phyloP scores from a whole-genome alignment of 2,329 filamentous ascomycete species.

The Juglanconis sp. region DNA sequence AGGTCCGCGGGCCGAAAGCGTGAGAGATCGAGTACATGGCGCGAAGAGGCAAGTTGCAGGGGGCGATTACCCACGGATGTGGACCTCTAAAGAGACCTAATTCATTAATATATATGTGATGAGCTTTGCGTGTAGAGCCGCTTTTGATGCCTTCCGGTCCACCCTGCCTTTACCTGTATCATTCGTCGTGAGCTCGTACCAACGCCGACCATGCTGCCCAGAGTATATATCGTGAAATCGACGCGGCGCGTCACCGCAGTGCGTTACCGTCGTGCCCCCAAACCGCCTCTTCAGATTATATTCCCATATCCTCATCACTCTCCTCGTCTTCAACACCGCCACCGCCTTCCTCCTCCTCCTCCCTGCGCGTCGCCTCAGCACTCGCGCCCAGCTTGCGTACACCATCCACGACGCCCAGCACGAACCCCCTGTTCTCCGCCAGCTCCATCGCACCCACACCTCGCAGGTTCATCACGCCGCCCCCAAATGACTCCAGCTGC shows the following conservation, averaged over 20 bases:
- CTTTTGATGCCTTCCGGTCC: background rate
- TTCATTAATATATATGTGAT: background rate
- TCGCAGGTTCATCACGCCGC: slow-evolving; percentile 64
- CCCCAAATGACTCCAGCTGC: slow-evolving; percentile 66
- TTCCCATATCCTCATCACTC: slow-evolving; percentile 52
- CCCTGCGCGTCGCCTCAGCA: slow-evolving; percentile 71
- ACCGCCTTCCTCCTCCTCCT: slow-evolving; percentile 68
- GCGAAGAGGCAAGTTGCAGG: background rate
- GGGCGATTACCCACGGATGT: background rate
- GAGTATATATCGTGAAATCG: slow-evolving; percentile 1
- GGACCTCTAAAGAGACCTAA: background rate
- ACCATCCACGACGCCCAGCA: slow-evolving; percentile 82
- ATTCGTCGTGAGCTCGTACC: slow-evolving; percentile 5
- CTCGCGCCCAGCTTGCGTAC: slow-evolving; percentile 80
- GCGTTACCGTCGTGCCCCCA: background rate
- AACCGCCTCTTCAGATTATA: slow-evolving; percentile 16
- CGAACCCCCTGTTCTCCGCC: slow-evolving; percentile 79
- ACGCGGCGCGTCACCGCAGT: background rate
- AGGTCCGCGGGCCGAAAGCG: too few relatives aligned
- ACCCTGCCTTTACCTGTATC: slow-evolving; percentile 4
- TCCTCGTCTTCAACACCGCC: slow-evolving; percentile 60
- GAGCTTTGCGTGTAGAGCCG: background rate
- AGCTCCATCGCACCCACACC: slow-evolving; percentile 94
- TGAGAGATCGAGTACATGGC: background rate
- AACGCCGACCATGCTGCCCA: slow-evolving; percentile 17